Conservation (phyloP, 495 filamentous ascomycete species). For the Tirmania nivea region DNA sequence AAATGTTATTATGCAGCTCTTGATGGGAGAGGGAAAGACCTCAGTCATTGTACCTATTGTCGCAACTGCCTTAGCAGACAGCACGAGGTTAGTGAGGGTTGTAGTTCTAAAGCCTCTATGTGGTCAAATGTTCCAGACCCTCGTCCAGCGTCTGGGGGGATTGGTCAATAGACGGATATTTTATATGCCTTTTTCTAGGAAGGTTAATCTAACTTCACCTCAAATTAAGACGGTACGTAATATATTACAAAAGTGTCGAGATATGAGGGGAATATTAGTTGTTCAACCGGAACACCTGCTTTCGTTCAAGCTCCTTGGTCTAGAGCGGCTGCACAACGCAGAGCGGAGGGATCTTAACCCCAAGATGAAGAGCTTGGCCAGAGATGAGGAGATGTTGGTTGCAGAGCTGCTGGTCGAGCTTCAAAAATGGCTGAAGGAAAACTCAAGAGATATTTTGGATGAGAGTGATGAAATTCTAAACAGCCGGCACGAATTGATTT, state of each 20-base stretch:
- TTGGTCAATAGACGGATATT: conserved; percentile 35
- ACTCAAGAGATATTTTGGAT: conserved; percentile 36
- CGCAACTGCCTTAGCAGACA: conserved; percentile 33
- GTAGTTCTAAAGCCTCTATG: conserved; percentile 41
- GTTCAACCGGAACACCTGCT: conserved; percentile 48
- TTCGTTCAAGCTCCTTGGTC: conserved; percentile 43
- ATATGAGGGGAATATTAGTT: conserved; percentile 31
- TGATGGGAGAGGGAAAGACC: conserved; percentile 59
- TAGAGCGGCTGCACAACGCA: conserved; percentile 23
- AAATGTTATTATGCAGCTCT: conserved; percentile 44
- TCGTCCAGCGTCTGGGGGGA: conserved; percentile 37
- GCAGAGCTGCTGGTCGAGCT: conserved; percentile 19
- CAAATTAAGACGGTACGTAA: conserved; percentile 18
- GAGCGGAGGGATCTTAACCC: background rate
- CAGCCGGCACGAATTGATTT: conserved; percentile 41
- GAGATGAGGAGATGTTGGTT: background rate
- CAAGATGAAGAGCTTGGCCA: too few species aligned
- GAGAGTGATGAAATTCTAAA: conserved; percentile 46
- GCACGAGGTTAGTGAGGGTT: conserved; percentile 30
- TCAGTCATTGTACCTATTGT: conserved; percentile 48
- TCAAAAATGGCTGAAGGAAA: conserved; percentile 24
- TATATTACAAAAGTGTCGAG: conserved; percentile 28
- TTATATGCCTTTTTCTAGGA: conserved; percentile 40
- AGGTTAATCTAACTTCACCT: conserved; percentile 18
- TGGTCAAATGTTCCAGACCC: conserved; percentile 38